phyloP scores from a whole-genome alignment of 2,329 filamentous ascomycete genomes.

The Berkeleyomyces rouxiae region DNA sequence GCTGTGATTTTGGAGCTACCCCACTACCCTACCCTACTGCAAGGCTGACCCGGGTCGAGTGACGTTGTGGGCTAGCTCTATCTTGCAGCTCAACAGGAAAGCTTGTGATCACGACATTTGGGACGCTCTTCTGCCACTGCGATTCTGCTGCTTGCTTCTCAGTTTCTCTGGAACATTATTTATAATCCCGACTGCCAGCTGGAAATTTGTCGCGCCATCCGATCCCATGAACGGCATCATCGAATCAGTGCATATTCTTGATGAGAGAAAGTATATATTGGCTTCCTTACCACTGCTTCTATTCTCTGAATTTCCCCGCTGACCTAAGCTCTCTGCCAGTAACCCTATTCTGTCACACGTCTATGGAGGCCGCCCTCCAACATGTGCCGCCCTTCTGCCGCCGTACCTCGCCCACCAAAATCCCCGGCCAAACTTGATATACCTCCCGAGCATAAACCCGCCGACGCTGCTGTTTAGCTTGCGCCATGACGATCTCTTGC shows the following conservation, averaged over 20 bases:
- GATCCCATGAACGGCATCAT: slow-evolving; percentile 62
- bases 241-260: slow-evolving; percentile 91
- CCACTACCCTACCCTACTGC: not conserved
- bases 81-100: not conserved
- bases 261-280: slow-evolving; percentile 67
- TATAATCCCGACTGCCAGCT: not conserved
- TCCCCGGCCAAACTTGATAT: slow-evolving; percentile 73
- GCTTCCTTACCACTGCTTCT: not conserved
- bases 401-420: slow-evolving; percentile 70
- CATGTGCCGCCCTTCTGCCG: slow-evolving; percentile 59
- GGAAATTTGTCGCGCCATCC: not conserved
- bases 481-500: slow-evolving; percentile 70
- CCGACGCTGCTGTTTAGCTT: slow-evolving; percentile 81
- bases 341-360: slow-evolving; percentile 73
- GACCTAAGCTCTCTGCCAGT: slow-evolving; percentile 29
- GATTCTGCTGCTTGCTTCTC: not conserved
- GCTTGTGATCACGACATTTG: not conserved
- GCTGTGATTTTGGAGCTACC: not conserved
- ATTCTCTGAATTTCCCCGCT: not conserved
- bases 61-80: not conserved
- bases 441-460: slow-evolving; percentile 65
- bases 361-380: slow-evolving; percentile 68
- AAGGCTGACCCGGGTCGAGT: not conserved
- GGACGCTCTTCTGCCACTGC: not conserved
- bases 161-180: not conserved